A percentile compares a stretch with the other conserved stretches of the same genome.
These are phyloP conservation scores for Pythium aquatile DNA, from an alignment of 352 stramenopile species.

Conservation along the genomic window DNA sequence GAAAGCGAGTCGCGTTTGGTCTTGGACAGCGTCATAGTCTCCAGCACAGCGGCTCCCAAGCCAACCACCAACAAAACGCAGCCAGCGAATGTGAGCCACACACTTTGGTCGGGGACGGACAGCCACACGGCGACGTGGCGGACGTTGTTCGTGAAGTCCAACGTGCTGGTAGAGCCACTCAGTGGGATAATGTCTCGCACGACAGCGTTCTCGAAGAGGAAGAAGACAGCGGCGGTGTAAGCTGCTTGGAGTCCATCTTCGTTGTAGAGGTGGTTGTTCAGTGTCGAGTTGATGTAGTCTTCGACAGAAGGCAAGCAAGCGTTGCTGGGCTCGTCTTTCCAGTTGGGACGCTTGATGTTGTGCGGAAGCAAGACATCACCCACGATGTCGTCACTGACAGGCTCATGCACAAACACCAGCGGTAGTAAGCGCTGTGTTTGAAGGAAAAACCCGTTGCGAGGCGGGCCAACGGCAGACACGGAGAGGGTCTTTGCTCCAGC, in stretches of 20 bases:
- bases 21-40: neutral
- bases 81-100: neutral
- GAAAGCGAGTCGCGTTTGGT: neutral
- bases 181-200: neutral
- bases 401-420: neutral
- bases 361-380: neutral
- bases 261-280: slow-evolving; percentile 8
- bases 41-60: neutral
- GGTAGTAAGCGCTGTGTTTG: neutral
- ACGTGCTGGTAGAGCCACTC: too few species aligned
- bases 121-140: neutral
- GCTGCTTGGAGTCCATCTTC: neutral
- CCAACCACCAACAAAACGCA: neutral
- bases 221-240: slow-evolving; percentile 1
- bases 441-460: neutral
- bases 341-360: neutral
- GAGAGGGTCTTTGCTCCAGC: neutral
- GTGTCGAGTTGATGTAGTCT: neutral
- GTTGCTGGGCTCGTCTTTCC: too few species aligned
- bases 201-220: slow-evolving; percentile 4
- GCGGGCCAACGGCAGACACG: too few species aligned
- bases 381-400: neutral
- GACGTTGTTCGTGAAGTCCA: neutral
- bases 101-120: neutral
- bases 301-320: neutral